Percentiles rank a stretch among this genome's conserved stretches.
Evolutionary conservation across 257 asterid species (phyloP).

Genomic region (Coffea eugenioides): DNA sequence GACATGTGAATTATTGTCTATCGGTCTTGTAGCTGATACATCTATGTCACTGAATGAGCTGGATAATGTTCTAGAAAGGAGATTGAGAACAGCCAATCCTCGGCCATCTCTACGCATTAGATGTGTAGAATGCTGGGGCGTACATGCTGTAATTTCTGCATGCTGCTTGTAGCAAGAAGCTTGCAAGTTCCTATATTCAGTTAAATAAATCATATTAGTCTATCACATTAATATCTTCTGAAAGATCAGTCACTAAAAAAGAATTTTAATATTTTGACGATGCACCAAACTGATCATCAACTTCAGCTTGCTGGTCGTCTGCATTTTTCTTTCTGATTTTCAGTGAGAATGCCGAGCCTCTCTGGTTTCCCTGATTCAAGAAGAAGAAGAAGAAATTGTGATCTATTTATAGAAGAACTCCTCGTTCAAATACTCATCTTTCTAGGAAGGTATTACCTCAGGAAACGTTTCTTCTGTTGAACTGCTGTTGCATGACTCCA

Average conservation of each 20-base stretch:
- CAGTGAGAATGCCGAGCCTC: conserved; percentile 27
- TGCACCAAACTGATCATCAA: conserved; percentile 31
- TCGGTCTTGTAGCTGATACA: not conserved
- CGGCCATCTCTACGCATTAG: conserved; percentile 17
- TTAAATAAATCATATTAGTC: conserved; percentile 7
- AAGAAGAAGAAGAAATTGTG: conserved; percentile 11
- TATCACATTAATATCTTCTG: not conserved
- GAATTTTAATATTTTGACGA: conserved; percentile 17
- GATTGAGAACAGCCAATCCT: conserved; percentile 27
- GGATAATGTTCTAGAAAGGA: conserved; percentile 51
- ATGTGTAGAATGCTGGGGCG: conserved; percentile 27
- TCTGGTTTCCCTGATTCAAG: conserved; percentile 39
- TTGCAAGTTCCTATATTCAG: conserved; percentile 36
- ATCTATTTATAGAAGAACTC: not conserved
- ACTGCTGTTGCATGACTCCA: conserved; percentile 34
- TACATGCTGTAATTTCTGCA: conserved; percentile 27
- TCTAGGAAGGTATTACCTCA: conserved; percentile 39
- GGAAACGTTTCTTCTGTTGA: conserved; percentile 36
- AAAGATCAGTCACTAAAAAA: not conserved
- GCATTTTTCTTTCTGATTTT: conserved; percentile 21
- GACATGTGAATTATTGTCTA: conserved; percentile 9
- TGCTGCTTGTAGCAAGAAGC: conserved; percentile 20
- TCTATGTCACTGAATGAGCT: conserved; percentile 32
- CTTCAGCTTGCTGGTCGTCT: conserved; percentile 31
- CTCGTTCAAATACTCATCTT: not conserved